Evolutionary conservation across 176 grass and related monocot genomes (phyloP).

Genomic region (Metroxylon sagu): DNA sequence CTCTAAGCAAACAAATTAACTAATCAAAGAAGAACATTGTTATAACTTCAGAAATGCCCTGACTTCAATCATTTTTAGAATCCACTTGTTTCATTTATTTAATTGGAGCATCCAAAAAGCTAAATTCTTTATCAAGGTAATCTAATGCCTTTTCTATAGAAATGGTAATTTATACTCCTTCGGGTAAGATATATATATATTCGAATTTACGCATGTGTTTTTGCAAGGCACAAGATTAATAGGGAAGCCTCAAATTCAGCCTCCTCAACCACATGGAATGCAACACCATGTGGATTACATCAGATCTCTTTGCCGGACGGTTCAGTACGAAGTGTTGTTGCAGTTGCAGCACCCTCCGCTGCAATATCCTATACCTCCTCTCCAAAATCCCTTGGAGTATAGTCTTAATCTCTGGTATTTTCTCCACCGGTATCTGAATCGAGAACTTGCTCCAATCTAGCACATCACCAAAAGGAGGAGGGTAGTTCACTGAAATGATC

Average conservation of each 20-base stretch:
- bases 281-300: conserved; percentile 75
- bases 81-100: no score
- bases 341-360: conserved; percentile 42
- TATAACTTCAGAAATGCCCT: no score
- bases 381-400: conserved; percentile 49
- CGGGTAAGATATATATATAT: no score
- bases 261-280: conserved; percentile 89
- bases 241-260: conserved; percentile 60
- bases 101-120: no score
- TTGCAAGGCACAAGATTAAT: conserved; percentile 25
- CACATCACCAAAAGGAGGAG: conserved; percentile 69
- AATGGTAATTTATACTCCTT: no score
- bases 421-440: conserved; percentile 44
- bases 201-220: no score
- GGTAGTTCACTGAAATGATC: conserved; percentile 59
- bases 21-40: no score
- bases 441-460: conserved; percentile 89
- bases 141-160: no score
- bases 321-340: conserved; percentile 69
- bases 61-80: no score
- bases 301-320: conserved; percentile 49
- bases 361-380: conserved; percentile 54
- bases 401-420: conserved; percentile 62
- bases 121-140: no score
- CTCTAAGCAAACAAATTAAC: no score